Evolutionary conservation across 2,329 filamentous ascomycete genomes (phyloP).

Genomic region (Penicillium sp.): DNA sequence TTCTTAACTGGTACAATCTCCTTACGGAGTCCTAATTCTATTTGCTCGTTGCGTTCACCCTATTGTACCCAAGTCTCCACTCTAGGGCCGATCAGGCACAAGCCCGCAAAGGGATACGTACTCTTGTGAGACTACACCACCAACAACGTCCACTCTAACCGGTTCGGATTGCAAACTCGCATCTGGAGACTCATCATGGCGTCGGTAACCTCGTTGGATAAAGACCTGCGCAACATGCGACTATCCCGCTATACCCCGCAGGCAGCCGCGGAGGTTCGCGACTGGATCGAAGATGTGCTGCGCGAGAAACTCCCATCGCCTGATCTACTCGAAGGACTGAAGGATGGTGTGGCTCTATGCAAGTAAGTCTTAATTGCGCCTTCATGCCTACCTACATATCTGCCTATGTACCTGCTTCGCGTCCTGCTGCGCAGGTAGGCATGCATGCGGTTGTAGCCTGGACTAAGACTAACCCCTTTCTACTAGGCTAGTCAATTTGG

Average conservation of each 20-base stretch:
- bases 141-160: background rate
- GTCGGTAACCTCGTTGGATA: slow-evolving; percentile 89
- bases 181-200: slow-evolving; percentile 65
- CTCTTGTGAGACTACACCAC: slow-evolving; percentile 1
- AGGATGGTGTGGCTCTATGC: slow-evolving; percentile 91
- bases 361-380: slow-evolving; percentile 58
- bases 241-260: slow-evolving; percentile 89
- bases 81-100: slow-evolving; percentile 23
- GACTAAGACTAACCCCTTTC: slow-evolving; percentile 25
- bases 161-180: background rate
- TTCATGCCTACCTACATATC: background rate
- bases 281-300: slow-evolving; percentile 82
- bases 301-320: slow-evolving; percentile 69
- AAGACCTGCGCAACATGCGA: slow-evolving; percentile 91
- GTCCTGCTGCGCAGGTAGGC: background rate
- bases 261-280: slow-evolving; percentile 79
- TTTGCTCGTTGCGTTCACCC: background rate
- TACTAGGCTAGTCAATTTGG: slow-evolving; percentile 75
- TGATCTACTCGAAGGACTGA: slow-evolving; percentile 82
- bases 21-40: background rate
- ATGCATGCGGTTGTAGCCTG: background rate
- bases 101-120: slow-evolving; percentile 18
- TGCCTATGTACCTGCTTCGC: background rate
- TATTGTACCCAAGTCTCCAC: slow-evolving; percentile 24
- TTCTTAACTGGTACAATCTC: background rate